These are phyloP conservation scores for Colletotrichum eremochloae DNA, from an alignment of 2,329 filamentous ascomycete species.

Conservation along the genomic window DNA sequence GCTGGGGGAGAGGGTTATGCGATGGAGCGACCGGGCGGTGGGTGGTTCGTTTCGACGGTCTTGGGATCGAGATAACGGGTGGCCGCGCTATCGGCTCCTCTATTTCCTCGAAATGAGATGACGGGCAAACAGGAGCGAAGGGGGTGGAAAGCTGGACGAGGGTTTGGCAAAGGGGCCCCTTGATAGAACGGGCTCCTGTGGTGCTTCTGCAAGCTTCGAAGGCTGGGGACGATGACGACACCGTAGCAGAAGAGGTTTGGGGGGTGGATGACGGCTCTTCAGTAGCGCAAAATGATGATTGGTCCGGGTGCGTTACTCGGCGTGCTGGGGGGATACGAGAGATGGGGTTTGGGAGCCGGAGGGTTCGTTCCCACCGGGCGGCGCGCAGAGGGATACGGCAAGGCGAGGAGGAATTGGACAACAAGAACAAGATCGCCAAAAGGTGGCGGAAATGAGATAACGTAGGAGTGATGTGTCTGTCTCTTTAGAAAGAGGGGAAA, in stretches of 20 bases:
- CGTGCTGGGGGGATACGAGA: neutral
- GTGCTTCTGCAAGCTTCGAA: constrained; percentile 37
- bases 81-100: constrained; percentile 13
- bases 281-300: constrained; percentile 36
- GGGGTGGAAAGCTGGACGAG: constrained; percentile 2
- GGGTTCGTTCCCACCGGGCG: constrained; percentile 30
- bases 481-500: neutral
- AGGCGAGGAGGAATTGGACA: neutral
- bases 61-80: constrained; percentile 17
- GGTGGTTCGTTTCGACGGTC: constrained; percentile 21
- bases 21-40: constrained; percentile 1
- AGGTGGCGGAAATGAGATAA: constrained; percentile 12
- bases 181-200: constrained; percentile 12
- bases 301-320: constrained; percentile 7
- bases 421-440: neutral
- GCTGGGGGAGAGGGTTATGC: neutral
- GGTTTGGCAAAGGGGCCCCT: constrained; percentile 2
- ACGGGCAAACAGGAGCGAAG: constrained; percentile 10
- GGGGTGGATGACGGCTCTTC: neutral
- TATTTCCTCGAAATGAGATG: constrained; percentile 34
- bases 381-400: constrained; percentile 3
- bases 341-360: no score
- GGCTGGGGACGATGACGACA: constrained; percentile 40
- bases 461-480: constrained; percentile 25
- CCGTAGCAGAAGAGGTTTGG: constrained; percentile 24